Evolutionary conservation across 345 rosid species (phyloP), one percentile per base, ranked within the genome.

Genomic region (Kernera saxatilis): DNA sequence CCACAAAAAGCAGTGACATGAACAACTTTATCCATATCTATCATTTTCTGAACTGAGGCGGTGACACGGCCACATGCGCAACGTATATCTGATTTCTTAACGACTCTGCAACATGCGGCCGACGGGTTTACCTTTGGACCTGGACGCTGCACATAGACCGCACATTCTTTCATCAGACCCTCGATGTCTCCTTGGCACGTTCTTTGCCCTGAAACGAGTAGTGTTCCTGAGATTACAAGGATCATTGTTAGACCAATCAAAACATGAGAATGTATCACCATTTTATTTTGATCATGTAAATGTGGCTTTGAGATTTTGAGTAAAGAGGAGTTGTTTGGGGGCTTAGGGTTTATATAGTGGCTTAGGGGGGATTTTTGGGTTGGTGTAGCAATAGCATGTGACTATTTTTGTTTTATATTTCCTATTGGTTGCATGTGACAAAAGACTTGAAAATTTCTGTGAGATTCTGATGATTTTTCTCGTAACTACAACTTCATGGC

Each of bases 1-100:
- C 80, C 80, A 70, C 80, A 77, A 71, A 77, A 77, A 50, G 80
- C 52, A 40, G 76, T 65, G 41, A 77, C 72, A 58, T 64, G 76
- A 56, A 77, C 72, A 25, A 77, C 80, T 56, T 77, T 77, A 26
- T 33, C 23, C 80, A 77, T 71, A 25, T 77, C 76, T 41, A 77
- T 77, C 76, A 70, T 70, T 52, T 77, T 56, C 3, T 30, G 55
- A 8, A 71, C 80, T 6, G 71, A 54, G 27, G 32, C 21, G 6
- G 76, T 77, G 58, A 71, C 9, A 43, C 71, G 72, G 36, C 69
- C 68, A 50, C 76, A 71, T 3, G 76, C 72, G 13, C 80, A 77
- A 15, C 14, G 55, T n/a, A 77, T 71, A 45, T 71, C 80, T 32
- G 76, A 58, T 26, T 49, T 64, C 80, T 77, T 77, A 17, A 77